A percentile compares a stretch with the other conserved stretches of the same genome.
phyloP scores from a whole-genome alignment of 805 yeast species.

The Candida sithepensis region DNA sequence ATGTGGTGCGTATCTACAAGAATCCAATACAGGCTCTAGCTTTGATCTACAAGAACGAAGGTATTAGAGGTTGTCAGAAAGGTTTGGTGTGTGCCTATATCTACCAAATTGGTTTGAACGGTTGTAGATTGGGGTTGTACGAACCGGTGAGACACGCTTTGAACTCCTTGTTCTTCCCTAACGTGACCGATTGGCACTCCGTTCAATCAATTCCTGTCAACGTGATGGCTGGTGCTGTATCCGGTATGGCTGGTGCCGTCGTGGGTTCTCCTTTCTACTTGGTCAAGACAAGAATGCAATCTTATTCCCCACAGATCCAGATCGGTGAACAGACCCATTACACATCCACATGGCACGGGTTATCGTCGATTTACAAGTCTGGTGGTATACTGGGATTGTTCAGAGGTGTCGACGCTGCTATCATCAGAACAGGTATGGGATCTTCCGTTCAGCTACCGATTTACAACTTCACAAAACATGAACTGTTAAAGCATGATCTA shows the following conservation, averaged over 20 bases:
- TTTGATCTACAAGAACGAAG: constrained; percentile 74
- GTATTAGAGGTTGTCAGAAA: constrained; percentile 81
- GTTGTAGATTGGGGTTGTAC: constrained; percentile 90
- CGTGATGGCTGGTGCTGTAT: constrained; percentile 71
- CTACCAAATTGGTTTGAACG: constrained; percentile 88
- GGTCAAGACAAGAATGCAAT: constrained; percentile 95
- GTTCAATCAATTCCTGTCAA: constrained; percentile 56
- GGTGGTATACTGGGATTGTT: constrained; percentile 81
- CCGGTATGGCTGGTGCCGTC: constrained; percentile 88
- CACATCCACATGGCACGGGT: constrained; percentile 63
- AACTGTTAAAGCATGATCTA: constrained; percentile 49
- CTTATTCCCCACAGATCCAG: constrained; percentile 61
- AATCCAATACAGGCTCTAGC: constrained; percentile 84
- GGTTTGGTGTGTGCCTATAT: constrained; percentile 87
- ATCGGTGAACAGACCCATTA: constrained; percentile 95
- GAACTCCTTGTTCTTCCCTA: constrained; percentile 54
- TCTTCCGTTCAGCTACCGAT: constrained; percentile 94
- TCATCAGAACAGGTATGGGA: constrained; percentile 91
- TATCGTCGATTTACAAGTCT: constrained; percentile 51
- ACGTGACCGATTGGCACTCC: constrained; percentile 39
- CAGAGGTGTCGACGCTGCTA: constrained; percentile 93
- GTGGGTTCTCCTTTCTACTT: constrained; percentile 89
- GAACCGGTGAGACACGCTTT: constrained; percentile 73
- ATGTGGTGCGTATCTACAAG: constrained; percentile 52
- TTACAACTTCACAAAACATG: constrained; percentile 71